Evolutionary conservation across 495 filamentous ascomycete species (phyloP), one percentile per base, ranked within the genome.

Genomic region (Letharia columbiana): DNA sequence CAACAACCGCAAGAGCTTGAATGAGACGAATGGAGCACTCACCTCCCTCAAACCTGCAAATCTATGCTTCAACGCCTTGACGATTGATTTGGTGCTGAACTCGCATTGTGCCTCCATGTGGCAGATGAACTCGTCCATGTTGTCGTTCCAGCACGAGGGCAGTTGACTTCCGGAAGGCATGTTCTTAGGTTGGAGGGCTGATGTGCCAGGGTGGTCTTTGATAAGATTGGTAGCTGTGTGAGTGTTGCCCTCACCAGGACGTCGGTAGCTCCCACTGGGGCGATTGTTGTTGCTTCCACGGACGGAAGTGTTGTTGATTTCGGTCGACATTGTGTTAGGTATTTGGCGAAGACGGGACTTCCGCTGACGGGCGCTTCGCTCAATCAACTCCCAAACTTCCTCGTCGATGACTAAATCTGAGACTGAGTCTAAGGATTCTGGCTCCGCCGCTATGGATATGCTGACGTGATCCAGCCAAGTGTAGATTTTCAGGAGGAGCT

Each of bases 121-220:
- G 63, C 66, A 70, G 49, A 70, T 70, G 17, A 66, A 50, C 3
- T 50, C 41, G 52, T 70, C 69, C 69, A 70, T 70, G 23, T 65
- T 45, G 8, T 68, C 54, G 42, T 52, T 64, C 68, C 68, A 70
- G 18, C 17, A 39, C 20, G 33, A 35, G 4, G 65, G 62, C 12
- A 54, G 47, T 31, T 61, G 58, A 61, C 58, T 61, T 61, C 58
- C 58, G 23, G 58, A 61, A 61, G 58, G 58, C 58, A 61, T 61
- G 58, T 5, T 41, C 58, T 61, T 61, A 13, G 37, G 37, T 41
- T 18, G 8, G 37, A 37, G 58, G 28, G 28, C 52, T 33, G 52
- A 33, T 17, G 52, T 35, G 31, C 52, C 28, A 18, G 52, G 52
- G 13, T 35, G 52, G 31, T 56, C 31, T 35, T 56, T 33, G 52